phyloP scores from a whole-genome alignment of 495 filamentous ascomycete species.

The Cetradonia linearis region DNA sequence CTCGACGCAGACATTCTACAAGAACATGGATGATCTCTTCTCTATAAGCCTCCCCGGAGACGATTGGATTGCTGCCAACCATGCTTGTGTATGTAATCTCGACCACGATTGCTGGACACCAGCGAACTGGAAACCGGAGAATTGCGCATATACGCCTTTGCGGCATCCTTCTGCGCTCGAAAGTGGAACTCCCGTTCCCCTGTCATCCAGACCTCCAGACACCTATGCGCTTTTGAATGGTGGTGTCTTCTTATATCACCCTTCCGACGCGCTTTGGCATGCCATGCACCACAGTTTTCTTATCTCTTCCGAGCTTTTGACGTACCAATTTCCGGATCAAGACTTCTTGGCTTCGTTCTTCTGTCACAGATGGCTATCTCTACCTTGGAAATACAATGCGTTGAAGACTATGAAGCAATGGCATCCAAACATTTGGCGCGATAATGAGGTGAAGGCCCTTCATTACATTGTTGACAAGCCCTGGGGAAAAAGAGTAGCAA shows the following conservation, averaged over 20 bases:
- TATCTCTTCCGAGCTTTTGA: slow-evolving; percentile 28
- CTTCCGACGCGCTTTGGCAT: slow-evolving; percentile 29
- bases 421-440: slow-evolving; percentile 44
- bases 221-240: slow-evolving; percentile 50
- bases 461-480: slow-evolving; percentile 52
- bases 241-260: slow-evolving; percentile 54
- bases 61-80: slow-evolving; percentile 40
- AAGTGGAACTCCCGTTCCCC: slow-evolving; percentile 24
- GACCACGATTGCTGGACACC: slow-evolving; percentile 40
- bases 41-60: slow-evolving; percentile 24
- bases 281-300: slow-evolving; percentile 33
- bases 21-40: slow-evolving; percentile 40
- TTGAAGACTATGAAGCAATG: slow-evolving; percentile 44
- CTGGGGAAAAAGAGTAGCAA: slow-evolving; percentile 37
- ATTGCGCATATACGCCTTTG: slow-evolving; percentile 40
- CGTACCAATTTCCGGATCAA: slow-evolving; percentile 43
- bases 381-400: slow-evolving; percentile 45
- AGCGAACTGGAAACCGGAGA: slow-evolving; percentile 36
- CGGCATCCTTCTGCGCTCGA: slow-evolving; percentile 28
- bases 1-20: slow-evolving; percentile 45
- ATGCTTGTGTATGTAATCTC: slow-evolving; percentile 45
- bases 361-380: slow-evolving; percentile 31
- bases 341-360: slow-evolving; percentile 44
- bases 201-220: slow-evolving; percentile 18
- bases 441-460: slow-evolving; percentile 38